Evolutionary conservation across 768 basidiomycete species (phyloP), one percentile per base, ranked within the genome.

Genomic region (Chalciporus piperatus): DNA sequence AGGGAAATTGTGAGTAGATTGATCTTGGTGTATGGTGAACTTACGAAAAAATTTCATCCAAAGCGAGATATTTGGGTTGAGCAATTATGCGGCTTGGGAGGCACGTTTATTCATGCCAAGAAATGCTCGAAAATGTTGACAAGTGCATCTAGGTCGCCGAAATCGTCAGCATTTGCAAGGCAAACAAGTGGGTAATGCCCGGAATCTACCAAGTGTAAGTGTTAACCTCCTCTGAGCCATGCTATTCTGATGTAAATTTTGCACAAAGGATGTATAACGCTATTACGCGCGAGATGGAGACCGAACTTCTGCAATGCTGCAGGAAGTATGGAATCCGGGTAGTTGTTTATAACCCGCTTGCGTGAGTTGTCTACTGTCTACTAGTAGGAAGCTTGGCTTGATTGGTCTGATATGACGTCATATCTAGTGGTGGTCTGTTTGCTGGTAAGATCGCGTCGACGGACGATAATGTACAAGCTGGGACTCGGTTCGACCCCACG

Each of bases 1-100:
- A 39, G 72, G 72, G 0, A 57, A 65, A 33, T 72, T 71, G 70
- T 73, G 48, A 47, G 68, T 9, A n/a, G 11, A 27, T 72, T 50
- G 70, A 73, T 50, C 69, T 66, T 16, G 35, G 6, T 4, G 35
- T n/a, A 14, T 5, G 16, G 16, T 4, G 16, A 3, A n/a, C 8
- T 6, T 16, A 37, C 16, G 5, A 9, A 37, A 4, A 37, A 5
- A n/a, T n/a, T 14, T 16, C 4, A n/a, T 37, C n/a, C 1, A 16
- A 37, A n/a, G 35, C n/a, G 35, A 37, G 35, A n/a, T 37, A 37
- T 37, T 37, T 37, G 35, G 35, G 16, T 37, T 37, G 35, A 37
- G n/a, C n/a, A 37, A 32, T 12, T 32, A 12, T 14, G 32, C 32
- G 13, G 32, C 32, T 32, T 32, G 32, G 32, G 32, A 32, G 32